These are phyloP conservation scores for Nakaseomyces sp. DNA, from an alignment of 1,139 yeast species.

Conservation along the genomic window DNA sequence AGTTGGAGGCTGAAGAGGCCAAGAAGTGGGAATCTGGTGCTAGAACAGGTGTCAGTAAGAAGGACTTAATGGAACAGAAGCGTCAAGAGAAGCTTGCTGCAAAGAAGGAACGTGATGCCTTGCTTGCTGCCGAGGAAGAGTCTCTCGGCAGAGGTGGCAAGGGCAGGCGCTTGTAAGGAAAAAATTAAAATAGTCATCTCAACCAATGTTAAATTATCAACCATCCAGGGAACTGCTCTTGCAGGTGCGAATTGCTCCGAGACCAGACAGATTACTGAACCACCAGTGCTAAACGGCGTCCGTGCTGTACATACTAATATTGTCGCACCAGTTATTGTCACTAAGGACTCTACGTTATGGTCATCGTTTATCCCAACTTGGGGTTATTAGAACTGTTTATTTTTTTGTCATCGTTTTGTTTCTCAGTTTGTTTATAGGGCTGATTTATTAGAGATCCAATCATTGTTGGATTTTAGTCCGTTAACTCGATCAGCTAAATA, in stretches of 20 bases:
- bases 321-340: background rate
- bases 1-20: slow-evolving; percentile 20
- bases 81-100: slow-evolving; percentile 20
- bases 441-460: too few relatives aligned
- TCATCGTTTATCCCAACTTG: too few relatives aligned
- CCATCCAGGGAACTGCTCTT: background rate
- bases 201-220: background rate
- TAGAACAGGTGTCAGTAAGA: slow-evolving; percentile 25
- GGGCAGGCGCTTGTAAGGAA: slow-evolving; percentile 13
- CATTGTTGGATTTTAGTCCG: too few relatives aligned
- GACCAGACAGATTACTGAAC: background rate
- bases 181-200: background rate
- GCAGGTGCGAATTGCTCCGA: background rate
- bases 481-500: too few relatives aligned
- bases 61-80: slow-evolving; percentile 20
- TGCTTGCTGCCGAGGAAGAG: slow-evolving; percentile 24
- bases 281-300: background rate
- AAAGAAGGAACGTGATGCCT: slow-evolving; percentile 24
- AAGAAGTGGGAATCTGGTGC: slow-evolving; percentile 31
- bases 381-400: too few relatives aligned
- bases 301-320: background rate
- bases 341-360: too few relatives aligned
- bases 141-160: slow-evolving; percentile 16
- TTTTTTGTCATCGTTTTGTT: too few relatives aligned
- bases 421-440: too few relatives aligned